Conservation (phyloP, 306 rosid genomes). For the Cucurbita moschata region DNA sequence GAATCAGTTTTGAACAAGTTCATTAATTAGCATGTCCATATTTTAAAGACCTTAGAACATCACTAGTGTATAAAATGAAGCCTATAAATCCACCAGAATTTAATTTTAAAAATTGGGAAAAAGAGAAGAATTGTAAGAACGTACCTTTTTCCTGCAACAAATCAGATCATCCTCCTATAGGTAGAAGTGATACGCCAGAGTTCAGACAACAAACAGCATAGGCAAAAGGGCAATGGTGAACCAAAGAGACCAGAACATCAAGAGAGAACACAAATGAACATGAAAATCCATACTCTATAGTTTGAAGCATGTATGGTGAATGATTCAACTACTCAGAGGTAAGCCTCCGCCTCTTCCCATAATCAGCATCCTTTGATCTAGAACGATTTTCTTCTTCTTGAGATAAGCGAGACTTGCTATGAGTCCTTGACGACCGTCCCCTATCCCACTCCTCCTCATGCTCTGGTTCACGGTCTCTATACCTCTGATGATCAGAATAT, state of each 20-base stretch:
- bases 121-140: neutral
- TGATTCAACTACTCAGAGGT: conserved; percentile 51
- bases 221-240: conserved; percentile 18
- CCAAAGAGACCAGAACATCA: conserved; percentile 25
- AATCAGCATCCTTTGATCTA: conserved; percentile 82
- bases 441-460: conserved; percentile 82
- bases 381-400: conserved; percentile 79
- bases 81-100: neutral
- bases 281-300: conserved; percentile 19
- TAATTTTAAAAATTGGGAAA: neutral
- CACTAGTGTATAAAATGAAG: neutral
- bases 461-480: conserved; percentile 62
- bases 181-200: neutral
- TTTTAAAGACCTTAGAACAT: neutral
- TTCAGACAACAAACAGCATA: conserved; percentile 1
- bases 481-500: conserved; percentile 78
- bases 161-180: neutral
- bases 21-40: neutral
- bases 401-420: conserved; percentile 53
- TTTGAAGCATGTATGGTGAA: conserved; percentile 14
- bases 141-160: neutral
- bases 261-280: conserved; percentile 27
- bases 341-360: conserved; percentile 83
- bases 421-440: conserved; percentile 76
- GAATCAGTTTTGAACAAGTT: neutral